Base-by-base conservation (phyloP, 192 early-diverging fungal species). In the Mortierella antarctica region DNA sequence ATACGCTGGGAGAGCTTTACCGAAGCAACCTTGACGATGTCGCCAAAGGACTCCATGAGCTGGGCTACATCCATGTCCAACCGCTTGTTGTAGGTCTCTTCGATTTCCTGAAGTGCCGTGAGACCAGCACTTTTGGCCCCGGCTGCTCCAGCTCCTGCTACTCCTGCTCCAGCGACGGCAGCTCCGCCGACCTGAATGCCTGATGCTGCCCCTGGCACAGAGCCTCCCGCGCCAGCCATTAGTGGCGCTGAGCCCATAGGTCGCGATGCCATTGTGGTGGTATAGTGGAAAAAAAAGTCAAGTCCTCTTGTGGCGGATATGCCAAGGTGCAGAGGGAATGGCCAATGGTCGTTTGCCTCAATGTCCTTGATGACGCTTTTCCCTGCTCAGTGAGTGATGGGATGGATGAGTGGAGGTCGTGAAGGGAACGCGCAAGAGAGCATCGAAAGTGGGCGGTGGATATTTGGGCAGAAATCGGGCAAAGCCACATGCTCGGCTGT, bases 51-150 rank as follows among this genome's bases (percentile, higher is more conserved):
- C 56, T 88, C 87, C 57, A 88, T 82, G 7, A 88, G 49, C 54
- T 85, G 84, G 9, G 67, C 52, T 7, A 88, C 70, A 76, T 88
- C 85, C 42, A 73, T 73, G 55, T 88, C 87, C 20, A 88, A 64
- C 14, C 83, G 79, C 45, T 86, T 88, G 53, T 86, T 86, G 50
- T 86, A 88, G 12, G 84, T 71, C 31, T 88, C 87, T 64, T 88
- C 87, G 23, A 88, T 83, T 64, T 88, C 85, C 13, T 83, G 64
- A 5, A 86, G 65, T 20, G 67, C 77, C 21, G 62, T 70, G 45
- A 65, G 56, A 41, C 44, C 66, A 6, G 62, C 23, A 10, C 52
- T 68, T 21, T 68, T 62, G 40, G 71, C 17, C 0, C 40, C 71
- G 5, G 50, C 69, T 54, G 49, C 41, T 13, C 44, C 49, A 23